These are phyloP conservation scores for Amoebophrya sp. DNA, from an alignment of 169 alveolate species.

Conservation along the genomic window DNA sequence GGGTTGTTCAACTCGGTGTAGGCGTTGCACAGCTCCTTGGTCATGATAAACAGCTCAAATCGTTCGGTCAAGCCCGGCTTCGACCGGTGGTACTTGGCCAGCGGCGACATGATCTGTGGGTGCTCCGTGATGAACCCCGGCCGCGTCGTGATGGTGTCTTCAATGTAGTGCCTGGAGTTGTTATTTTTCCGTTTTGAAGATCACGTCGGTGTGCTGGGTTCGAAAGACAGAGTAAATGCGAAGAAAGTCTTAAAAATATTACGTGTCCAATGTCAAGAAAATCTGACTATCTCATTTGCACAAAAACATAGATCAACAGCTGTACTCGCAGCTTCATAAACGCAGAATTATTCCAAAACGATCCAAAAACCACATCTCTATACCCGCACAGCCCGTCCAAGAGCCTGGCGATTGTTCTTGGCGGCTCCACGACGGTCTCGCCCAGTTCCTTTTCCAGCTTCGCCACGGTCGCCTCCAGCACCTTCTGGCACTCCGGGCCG, in stretches of 20 bases:
- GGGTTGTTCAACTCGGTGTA: constrained; percentile 99
- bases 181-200: neutral
- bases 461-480: constrained; percentile 58
- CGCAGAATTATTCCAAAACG: too few species aligned
- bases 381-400: constrained; percentile 49
- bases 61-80: constrained; percentile 88
- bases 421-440: constrained; percentile 11
- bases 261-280: too few species aligned
- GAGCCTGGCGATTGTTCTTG: constrained; percentile 28
- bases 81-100: constrained; percentile 87
- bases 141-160: constrained; percentile 72
- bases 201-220: too few species aligned
- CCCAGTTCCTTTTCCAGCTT: constrained; percentile 53
- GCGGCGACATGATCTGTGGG: constrained; percentile 98
- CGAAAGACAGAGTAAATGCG: too few species aligned
- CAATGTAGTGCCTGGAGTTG: constrained; percentile 76
- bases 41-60: constrained; percentile 93
- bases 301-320: neutral
- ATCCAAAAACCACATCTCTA: neutral
- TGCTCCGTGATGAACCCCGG: constrained; percentile 94
- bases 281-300: too few species aligned
- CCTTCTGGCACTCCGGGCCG: constrained; percentile 45
- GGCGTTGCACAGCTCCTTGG: constrained; percentile 95
- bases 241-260: too few species aligned
- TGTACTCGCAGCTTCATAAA: neutral